Evolutionary conservation across 768 basidiomycete genomes (phyloP).

Genomic region (Symmetrospora coprosmae): DNA sequence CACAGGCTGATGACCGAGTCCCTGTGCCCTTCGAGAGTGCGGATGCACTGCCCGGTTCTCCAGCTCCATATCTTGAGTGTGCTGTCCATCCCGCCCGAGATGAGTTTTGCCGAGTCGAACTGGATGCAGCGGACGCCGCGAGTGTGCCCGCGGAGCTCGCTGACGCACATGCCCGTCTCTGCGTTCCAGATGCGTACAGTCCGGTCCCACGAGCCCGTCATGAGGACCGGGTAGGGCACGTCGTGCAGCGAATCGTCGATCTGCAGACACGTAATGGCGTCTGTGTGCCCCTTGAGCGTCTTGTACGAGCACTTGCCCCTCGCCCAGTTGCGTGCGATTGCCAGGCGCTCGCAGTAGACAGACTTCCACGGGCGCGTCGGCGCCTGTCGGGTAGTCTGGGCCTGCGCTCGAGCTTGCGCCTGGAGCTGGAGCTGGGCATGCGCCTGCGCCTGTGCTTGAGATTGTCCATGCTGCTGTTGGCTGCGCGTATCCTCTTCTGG

Average conservation of each 20-base stretch:
- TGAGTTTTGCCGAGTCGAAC: slow-evolving; percentile 86
- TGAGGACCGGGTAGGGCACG: slow-evolving; percentile 64
- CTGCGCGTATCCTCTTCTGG: no score
- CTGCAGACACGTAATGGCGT: slow-evolving; percentile 94
- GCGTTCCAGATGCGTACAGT: slow-evolving; percentile 93
- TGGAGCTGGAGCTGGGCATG: slow-evolving; percentile 9
- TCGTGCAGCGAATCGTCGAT: slow-evolving; percentile 71
- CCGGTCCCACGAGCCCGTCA: slow-evolving; percentile 94
- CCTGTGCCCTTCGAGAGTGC: slow-evolving; percentile 76
- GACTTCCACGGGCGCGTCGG: slow-evolving; percentile 90
- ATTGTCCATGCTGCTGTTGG: no score
- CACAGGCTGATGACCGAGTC: slow-evolving; percentile 81
- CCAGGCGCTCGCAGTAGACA: slow-evolving; percentile 93
- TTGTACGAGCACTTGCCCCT: slow-evolving; percentile 74
- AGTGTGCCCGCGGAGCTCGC: slow-evolving; percentile 74
- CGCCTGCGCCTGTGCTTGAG: slow-evolving; percentile 36
- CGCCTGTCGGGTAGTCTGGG: no score
- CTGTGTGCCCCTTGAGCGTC: slow-evolving; percentile 78
- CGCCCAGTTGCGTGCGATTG: slow-evolving; percentile 92
- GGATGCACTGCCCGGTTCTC: slow-evolving; percentile 72
- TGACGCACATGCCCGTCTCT: slow-evolving; percentile 71
- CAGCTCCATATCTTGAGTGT: slow-evolving; percentile 95
- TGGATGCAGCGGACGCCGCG: slow-evolving; percentile 82
- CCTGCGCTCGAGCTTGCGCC: background rate
- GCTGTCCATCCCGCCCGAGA: slow-evolving; percentile 91